Evolutionary conservation across 2,329 filamentous ascomycete species (phyloP), one percentile per base, ranked within the genome.

Genomic region (Calonectria ilicicola): DNA sequence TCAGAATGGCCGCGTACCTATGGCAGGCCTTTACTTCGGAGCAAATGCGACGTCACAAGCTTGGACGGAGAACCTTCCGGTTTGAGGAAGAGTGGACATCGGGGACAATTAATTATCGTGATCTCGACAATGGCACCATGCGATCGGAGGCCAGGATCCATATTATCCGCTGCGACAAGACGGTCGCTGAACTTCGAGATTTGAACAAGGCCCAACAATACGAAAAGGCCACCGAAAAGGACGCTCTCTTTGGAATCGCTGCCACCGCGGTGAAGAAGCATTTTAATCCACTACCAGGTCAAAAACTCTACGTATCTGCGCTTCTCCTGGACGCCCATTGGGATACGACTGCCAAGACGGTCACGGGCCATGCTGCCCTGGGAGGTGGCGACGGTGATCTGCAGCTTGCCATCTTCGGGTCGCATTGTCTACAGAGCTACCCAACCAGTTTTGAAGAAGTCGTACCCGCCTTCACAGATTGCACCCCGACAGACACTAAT

Each of bases 11-110:
- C 21, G 96, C 95, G 27, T 98, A 98, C 82, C 88, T 98, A 17
- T 98, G 97, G 96, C 97, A 99, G 82, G 95, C 96, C 9, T 98
- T 98, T 80, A 98, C 96, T 0, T 95, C 95, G 8, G 97, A 99
- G 83, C 96, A 98, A 82, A 98, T 98, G 96, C 93, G 91, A 82
- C 92, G 95, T 74, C 94, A 98, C 82, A 94, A 93, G 73, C 91
- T 98, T 77, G 95, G 96, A 12, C 91, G 96, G 71, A 92, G 96
- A 70, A 93, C 91, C 66, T 98, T 98, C 83, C 90, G 96, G 51
- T 96, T 98, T 74, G 97, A 98, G 79, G 97, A 99, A 83, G 94
- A 98, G 81, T 98, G 97, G 97, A 94, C 94, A 73, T 91, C 92
- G 3, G 96, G 96, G 9, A 94, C 94, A 2, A 88, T 95, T 72